These are phyloP conservation scores for Chamaecyparis obtusa DNA, from an alignment of 75 land plant genomes.

Conservation along the genomic window DNA sequence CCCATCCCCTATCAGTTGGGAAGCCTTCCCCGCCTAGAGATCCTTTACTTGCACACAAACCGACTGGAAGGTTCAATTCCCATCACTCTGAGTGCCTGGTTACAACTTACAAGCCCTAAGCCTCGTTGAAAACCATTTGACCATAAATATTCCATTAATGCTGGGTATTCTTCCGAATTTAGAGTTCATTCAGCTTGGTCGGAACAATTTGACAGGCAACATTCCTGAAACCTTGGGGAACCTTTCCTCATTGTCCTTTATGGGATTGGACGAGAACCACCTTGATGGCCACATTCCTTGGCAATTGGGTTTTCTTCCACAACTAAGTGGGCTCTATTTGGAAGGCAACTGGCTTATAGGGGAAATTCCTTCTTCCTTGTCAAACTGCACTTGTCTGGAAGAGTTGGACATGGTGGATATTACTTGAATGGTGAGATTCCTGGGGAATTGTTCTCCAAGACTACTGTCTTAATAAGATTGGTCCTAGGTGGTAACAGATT, in stretches of 20 bases:
- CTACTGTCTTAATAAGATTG: not conserved
- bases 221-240: not conserved
- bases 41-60: slow-evolving; percentile 19
- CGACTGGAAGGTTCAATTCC: slow-evolving; percentile 29
- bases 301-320: not conserved
- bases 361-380: not conserved
- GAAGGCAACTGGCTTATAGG: not conserved
- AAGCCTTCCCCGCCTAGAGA: not conserved
- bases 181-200: not conserved
- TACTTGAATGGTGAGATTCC: slow-evolving; percentile 24
- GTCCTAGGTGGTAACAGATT: not conserved
- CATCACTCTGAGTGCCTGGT: not conserved
- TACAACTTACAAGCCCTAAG: not conserved
- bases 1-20: slow-evolving; percentile 11
- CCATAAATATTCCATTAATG: not conserved
- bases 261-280: not conserved
- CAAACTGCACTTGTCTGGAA: slow-evolving; percentile 19
- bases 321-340: not conserved
- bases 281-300: not conserved
- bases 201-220: not conserved
- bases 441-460: not conserved
- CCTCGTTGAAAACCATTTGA: not conserved
- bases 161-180: not conserved
- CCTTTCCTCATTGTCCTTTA: not conserved
- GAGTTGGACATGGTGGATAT: slow-evolving; percentile 3